phyloP scores from a whole-genome alignment of 2,329 filamentous ascomycete species.

The Pseudocercospora macadamiae region DNA sequence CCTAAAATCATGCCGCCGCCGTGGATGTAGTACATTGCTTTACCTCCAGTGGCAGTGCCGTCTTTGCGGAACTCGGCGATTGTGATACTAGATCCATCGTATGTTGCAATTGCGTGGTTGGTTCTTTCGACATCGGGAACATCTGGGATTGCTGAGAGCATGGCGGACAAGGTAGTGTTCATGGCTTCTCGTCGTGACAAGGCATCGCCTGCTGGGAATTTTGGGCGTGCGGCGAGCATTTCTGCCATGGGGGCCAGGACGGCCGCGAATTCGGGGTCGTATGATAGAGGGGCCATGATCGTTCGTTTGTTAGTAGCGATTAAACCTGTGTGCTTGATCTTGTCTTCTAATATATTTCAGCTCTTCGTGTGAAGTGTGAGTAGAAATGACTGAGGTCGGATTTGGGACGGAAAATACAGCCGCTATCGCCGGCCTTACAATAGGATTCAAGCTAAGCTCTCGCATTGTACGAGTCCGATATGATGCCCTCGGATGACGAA shows the following conservation, averaged over 20 bases:
- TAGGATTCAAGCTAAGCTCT: too few species aligned
- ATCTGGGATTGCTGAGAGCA: constrained; percentile 7
- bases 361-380: too few species aligned
- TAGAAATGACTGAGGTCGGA: too few species aligned
- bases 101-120: constrained; percentile 13
- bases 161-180: constrained; percentile 4
- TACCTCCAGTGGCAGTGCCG: background rate
- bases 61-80: constrained; percentile 22
- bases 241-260: constrained; percentile 21
- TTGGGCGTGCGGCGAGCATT: constrained; percentile 12
- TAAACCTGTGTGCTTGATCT: too few species aligned
- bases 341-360: too few species aligned
- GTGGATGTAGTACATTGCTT: constrained; percentile 21
- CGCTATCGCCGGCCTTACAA: too few species aligned
- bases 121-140: constrained; percentile 13
- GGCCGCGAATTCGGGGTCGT: constrained; percentile 22
- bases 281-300: too few species aligned
- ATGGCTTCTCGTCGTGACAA: constrained; percentile 16
- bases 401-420: too few species aligned
- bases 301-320: too few species aligned
- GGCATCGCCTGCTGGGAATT: constrained; percentile 22
- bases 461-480: too few species aligned
- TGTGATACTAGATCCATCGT: constrained; percentile 17
- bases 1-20: constrained; percentile 26
- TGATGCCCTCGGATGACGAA: too few species aligned